Percentiles rank a stretch among this genome's conserved stretches.
Evolutionary conservation across 176 grass and related monocot genomes (phyloP).

Genomic region (Avena insularis): DNA sequence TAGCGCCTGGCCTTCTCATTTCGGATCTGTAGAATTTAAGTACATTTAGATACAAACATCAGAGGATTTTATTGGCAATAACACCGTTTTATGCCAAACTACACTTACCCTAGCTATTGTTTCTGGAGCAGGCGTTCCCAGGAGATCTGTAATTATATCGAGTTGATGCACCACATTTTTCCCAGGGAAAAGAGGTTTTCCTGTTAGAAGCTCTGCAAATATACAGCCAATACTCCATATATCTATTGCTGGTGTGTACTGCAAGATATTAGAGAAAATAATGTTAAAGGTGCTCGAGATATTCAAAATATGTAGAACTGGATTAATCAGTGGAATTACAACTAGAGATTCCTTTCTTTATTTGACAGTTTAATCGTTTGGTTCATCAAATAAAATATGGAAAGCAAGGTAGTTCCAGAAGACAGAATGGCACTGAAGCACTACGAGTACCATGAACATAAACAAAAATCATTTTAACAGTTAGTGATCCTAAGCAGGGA

Average conservation of each 20-base stretch:
- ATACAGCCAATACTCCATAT: slow-evolving; percentile 99
- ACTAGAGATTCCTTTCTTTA: neutral
- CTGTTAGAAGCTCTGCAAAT: slow-evolving; percentile 89
- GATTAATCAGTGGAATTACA: neutral
- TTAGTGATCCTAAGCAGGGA: slow-evolving; percentile 23
- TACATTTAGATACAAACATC: slow-evolving; percentile 28
- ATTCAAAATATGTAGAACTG: slow-evolving; percentile 20
- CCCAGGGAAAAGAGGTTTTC: slow-evolving; percentile 94
- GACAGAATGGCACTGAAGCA: neutral
- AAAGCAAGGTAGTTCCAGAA: neutral
- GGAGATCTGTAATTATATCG: slow-evolving; percentile 92
- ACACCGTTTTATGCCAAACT: slow-evolving; percentile 17
- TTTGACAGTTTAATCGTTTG: slow-evolving; percentile 16
- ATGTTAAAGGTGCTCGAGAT: slow-evolving; percentile 8
- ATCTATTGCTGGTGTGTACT: slow-evolving; percentile 99
- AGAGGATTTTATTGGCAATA: neutral
- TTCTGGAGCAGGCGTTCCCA: slow-evolving; percentile 89
- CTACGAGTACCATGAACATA: neutral
- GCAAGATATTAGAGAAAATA: slow-evolving; percentile 34
- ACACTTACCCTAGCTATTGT: slow-evolving; percentile 81
- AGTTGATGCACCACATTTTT: slow-evolving; percentile 98
- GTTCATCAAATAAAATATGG: neutral
- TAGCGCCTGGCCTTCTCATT: slow-evolving; percentile 98
- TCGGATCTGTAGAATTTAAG: slow-evolving; percentile 57
- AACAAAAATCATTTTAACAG: slow-evolving; percentile 1